Conservation (phyloP, 2,329 filamentous ascomycete species). For the Aspergillus eucalypticola region DNA sequence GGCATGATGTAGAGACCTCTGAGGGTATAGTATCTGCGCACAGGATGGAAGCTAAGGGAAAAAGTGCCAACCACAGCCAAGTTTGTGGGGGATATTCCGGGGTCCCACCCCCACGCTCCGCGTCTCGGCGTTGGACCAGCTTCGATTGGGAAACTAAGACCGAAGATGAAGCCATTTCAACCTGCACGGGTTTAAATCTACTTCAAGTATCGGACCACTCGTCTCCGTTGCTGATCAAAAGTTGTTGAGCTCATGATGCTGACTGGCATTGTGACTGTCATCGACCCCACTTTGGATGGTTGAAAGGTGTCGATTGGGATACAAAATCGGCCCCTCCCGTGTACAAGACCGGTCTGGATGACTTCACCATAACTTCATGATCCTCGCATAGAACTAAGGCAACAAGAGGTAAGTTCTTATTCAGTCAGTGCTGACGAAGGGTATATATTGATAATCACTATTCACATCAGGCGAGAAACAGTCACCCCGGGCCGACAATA, state of each 20-base stretch:
- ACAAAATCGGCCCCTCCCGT: no score
- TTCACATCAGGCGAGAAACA: no score
- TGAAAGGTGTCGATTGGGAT: no score
- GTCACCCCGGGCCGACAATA: no score
- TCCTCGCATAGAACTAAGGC: no score
- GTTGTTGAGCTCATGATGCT: background rate
- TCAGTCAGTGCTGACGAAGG: no score
- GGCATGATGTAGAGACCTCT: background rate
- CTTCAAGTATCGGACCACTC: background rate
- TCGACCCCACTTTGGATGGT: background rate
- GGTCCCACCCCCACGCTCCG: background rate
- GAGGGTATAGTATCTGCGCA: background rate
- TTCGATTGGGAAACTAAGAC: background rate
- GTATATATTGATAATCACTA: no score
- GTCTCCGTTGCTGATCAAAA: background rate
- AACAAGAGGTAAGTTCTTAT: no score
- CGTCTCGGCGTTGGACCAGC: background rate
- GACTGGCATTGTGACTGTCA: background rate
- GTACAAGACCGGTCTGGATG: no score
- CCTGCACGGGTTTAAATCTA: background rate
- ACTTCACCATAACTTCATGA: no score
- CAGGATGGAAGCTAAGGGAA: background rate
- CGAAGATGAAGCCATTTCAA: background rate
- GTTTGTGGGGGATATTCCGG: background rate
- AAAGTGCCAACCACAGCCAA: background rate